Conservation (phyloP, 2,329 filamentous ascomycete genomes). For the Aspergillus puulaauensis region DNA sequence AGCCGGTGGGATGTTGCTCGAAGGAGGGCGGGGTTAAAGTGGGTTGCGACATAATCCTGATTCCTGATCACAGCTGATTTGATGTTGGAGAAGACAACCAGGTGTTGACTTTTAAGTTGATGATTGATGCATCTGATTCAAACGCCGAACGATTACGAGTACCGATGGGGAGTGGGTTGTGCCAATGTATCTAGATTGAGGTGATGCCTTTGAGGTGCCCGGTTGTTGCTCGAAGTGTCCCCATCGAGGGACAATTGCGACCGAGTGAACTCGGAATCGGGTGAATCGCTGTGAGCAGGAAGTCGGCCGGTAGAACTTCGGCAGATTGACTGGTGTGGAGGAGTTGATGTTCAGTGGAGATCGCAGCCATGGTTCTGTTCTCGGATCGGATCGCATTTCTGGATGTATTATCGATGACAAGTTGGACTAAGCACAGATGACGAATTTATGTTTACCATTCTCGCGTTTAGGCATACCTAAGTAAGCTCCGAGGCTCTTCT, state of each 20-base stretch:
- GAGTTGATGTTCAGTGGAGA: background rate
- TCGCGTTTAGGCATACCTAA: no score
- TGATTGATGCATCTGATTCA: no score
- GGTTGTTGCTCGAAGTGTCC: background rate
- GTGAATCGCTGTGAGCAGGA: background rate
- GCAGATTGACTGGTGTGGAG: background rate
- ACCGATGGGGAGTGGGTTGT: accelerated
- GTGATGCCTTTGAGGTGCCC: background rate
- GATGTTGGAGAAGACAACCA: no score
- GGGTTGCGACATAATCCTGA: conserved; percentile 1
- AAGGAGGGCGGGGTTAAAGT: background rate
- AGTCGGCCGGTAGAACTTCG: conserved; percentile 1
- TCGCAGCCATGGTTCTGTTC: no score
- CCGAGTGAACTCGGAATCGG: background rate
- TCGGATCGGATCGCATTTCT: no score
- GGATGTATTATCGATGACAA: no score
- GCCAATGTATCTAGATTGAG: background rate
- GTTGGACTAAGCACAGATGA: no score
- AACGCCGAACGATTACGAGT: no score
- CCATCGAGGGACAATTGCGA: background rate
- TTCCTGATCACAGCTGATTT: no score
- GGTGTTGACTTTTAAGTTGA: no score
- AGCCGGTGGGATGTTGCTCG: conserved; percentile 17
- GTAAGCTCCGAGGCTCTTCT: no score
- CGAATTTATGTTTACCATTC: no score